These are phyloP conservation scores for Periconia sp. DNA, from an alignment of 2,329 filamentous ascomycete genomes.

Conservation along the genomic window DNA sequence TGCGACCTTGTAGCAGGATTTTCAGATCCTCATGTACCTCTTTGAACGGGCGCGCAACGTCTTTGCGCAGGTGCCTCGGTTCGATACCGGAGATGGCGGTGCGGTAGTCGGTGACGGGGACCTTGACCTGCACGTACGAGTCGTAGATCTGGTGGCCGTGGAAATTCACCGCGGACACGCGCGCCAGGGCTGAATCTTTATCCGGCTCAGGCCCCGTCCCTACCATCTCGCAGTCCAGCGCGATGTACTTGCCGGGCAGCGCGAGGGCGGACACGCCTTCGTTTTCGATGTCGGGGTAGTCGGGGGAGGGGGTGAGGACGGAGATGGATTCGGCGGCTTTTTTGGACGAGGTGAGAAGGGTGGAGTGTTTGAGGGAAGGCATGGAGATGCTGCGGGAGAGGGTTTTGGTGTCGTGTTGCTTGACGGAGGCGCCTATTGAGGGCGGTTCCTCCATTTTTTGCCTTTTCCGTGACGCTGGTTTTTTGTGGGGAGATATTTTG, in stretches of 20 bases:
- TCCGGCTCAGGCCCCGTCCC: slow-evolving; percentile 69
- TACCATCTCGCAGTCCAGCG: slow-evolving; percentile 98
- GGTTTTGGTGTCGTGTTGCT: slow-evolving; percentile 47
- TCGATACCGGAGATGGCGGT: slow-evolving; percentile 83
- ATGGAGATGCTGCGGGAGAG: slow-evolving; percentile 38
- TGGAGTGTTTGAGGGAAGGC: slow-evolving; percentile 41
- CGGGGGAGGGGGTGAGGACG: slow-evolving; percentile 47
- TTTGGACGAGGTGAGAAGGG: slow-evolving; percentile 54
- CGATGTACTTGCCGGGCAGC: slow-evolving; percentile 84
- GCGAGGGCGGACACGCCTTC: slow-evolving; percentile 53
- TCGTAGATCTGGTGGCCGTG: slow-evolving; percentile 93
- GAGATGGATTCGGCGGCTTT: slow-evolving; percentile 59
- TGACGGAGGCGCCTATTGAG: slow-evolving; percentile 35
- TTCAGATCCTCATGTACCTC: slow-evolving; percentile 75
- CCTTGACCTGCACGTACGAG: slow-evolving; percentile 79
- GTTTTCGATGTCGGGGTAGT: slow-evolving; percentile 46
- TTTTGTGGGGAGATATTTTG: slow-evolving; percentile 19
- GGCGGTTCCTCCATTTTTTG: slow-evolving; percentile 43
- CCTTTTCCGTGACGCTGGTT: slow-evolving; percentile 30
- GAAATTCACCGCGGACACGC: slow-evolving; percentile 90
- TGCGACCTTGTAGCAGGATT: slow-evolving; percentile 66
- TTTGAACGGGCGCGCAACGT: slow-evolving; percentile 59
- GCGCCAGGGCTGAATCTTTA: slow-evolving; percentile 74
- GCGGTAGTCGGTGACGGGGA: slow-evolving; percentile 85
- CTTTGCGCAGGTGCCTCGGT: slow-evolving; percentile 67